Conservation (phyloP, 2,329 filamentous ascomycete species). For the Fusarium chaquense region DNA sequence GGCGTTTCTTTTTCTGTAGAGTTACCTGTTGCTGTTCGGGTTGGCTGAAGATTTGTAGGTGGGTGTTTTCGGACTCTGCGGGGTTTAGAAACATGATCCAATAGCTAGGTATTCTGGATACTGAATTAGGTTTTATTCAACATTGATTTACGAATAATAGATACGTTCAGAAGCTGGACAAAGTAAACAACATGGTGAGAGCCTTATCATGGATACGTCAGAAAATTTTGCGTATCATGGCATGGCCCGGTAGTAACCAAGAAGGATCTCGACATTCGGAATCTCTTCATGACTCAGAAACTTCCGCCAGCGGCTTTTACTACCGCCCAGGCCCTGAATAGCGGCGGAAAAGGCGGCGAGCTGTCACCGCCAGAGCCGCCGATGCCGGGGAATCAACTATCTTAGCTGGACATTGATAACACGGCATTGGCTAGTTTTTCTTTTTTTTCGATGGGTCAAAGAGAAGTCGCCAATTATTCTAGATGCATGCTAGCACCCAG, state of each 20-base stretch:
- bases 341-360: slow-evolving; percentile 16
- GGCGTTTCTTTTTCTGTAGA: slow-evolving; percentile 1
- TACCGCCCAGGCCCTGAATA: slow-evolving; percentile 21
- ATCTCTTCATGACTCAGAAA: slow-evolving; percentile 30
- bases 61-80: background rate
- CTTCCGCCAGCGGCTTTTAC: slow-evolving; percentile 28
- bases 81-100: background rate
- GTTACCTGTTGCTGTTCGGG: background rate
- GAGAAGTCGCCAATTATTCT: slow-evolving; percentile 24
- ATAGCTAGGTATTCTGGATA: no score
- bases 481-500: slow-evolving; percentile 27
- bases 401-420: slow-evolving; percentile 8
- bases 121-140: background rate
- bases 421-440: slow-evolving; percentile 16
- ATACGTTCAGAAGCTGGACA: background rate
- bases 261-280: slow-evolving; percentile 6
- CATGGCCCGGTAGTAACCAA: background rate
- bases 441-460: slow-evolving; percentile 25
- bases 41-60: background rate
- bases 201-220: background rate
- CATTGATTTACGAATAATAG: background rate
- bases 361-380: slow-evolving; percentile 10
- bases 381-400: slow-evolving; percentile 18
- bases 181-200: background rate
- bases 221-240: slow-evolving; percentile 2